Percentiles rank a stretch among this genome's conserved stretches.
Conservation (phyloP, 2,329 filamentous ascomycete genomes). For the Ophiostoma himal-ulmi region DNA sequence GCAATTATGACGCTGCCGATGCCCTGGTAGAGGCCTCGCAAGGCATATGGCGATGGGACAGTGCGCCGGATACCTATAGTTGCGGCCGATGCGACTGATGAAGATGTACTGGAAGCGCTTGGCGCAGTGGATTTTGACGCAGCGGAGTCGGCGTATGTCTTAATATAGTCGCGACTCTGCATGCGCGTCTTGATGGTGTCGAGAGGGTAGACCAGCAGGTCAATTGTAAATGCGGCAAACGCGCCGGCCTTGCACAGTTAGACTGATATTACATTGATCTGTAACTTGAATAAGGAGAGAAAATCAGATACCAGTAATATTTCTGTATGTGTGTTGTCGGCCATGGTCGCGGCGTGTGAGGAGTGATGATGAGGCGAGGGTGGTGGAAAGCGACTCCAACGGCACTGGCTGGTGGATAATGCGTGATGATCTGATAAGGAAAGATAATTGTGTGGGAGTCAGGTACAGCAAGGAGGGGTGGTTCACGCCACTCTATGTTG, state of each 20-base stretch:
- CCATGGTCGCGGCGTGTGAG: not conserved
- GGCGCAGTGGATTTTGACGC: not conserved
- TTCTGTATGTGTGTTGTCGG: conserved; percentile 8
- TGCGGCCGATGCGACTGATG: conserved; percentile 5
- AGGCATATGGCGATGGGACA: conserved; percentile 41
- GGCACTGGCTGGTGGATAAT: not conserved
- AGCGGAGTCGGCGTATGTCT: conserved; percentile 40
- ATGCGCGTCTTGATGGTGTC: conserved; percentile 86
- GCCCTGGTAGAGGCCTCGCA: conserved; percentile 78
- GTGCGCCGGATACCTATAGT: not conserved
- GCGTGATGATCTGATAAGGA: conserved; percentile 15
- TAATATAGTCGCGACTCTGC: conserved; percentile 70
- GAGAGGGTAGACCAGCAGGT: conserved; percentile 78
- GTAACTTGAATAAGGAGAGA: not conserved
- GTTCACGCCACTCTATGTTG: not conserved
- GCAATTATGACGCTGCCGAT: conserved; percentile 78
- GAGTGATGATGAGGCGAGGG: not conserved
- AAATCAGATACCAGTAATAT: not conserved
- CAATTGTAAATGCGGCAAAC: conserved; percentile 77
- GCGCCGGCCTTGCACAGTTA: conserved; percentile 62
- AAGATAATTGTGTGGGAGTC: not conserved
- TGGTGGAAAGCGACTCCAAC: not conserved
- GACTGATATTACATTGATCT: not conserved
- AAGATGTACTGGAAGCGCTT: not conserved
- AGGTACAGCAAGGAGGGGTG: not conserved